Conservation (phyloP, 2,329 filamentous ascomycete genomes). For the Xylariales sp. region DNA sequence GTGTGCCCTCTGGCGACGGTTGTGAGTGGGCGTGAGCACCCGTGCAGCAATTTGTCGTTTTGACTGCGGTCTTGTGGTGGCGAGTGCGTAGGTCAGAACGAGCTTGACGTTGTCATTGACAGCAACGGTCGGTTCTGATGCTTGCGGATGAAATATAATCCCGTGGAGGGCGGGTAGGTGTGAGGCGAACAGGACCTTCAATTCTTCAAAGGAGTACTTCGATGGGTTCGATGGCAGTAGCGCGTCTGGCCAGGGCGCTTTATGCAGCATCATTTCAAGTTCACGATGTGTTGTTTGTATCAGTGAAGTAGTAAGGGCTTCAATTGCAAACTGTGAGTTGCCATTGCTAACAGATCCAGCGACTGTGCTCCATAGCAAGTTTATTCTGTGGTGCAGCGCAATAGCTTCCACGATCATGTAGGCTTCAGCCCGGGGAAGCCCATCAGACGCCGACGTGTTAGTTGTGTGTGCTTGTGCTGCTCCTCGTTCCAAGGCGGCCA, state of each 20-base stretch:
- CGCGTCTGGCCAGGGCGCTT: conserved; percentile 26
- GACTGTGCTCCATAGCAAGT: conserved; percentile 17
- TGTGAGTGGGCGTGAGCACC: conserved; percentile 19
- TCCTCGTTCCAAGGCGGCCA: conserved; percentile 20
- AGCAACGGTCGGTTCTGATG: conserved; percentile 11
- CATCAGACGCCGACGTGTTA: conserved; percentile 28
- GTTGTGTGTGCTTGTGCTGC: conserved; percentile 7
- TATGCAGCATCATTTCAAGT: conserved; percentile 14
- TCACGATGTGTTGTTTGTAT: conserved; percentile 28
- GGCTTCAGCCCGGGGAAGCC: conserved; percentile 19
- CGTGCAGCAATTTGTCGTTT: conserved; percentile 24
- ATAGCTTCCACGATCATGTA: conserved; percentile 31
- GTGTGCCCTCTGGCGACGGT: conserved; percentile 20
- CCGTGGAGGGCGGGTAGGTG: conserved; percentile 23
- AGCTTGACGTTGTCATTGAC: conserved; percentile 18
- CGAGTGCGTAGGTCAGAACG: conserved; percentile 23
- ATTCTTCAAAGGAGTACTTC: conserved; percentile 22
- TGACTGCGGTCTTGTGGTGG: conserved; percentile 22
- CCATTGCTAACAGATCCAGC: conserved; percentile 10
- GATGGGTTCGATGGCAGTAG: conserved; percentile 23
- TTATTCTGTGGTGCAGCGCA: conserved; percentile 21
- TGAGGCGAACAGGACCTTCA: conserved; percentile 18
- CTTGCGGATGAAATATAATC: conserved; percentile 26
- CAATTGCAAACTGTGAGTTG: conserved; percentile 20
- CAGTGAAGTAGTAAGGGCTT: conserved; percentile 25